Evolutionary conservation across 2,329 filamentous ascomycete genomes (phyloP).

Genomic region (Aspergillus intermedius): DNA sequence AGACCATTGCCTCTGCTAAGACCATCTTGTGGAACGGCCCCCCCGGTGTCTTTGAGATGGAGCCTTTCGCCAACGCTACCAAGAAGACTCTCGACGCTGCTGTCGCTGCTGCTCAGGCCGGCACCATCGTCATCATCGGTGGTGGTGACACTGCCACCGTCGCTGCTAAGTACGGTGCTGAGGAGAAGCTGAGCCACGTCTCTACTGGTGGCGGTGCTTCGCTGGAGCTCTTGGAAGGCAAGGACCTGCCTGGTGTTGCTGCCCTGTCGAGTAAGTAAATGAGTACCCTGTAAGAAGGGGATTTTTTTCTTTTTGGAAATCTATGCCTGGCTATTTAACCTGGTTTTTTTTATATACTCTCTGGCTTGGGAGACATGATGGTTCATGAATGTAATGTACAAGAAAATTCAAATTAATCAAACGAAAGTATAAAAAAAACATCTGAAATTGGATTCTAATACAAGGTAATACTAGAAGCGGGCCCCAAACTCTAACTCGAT

Average conservation of each 20-base stretch:
- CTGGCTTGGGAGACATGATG: neutral
- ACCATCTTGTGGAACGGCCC: constrained; percentile 99
- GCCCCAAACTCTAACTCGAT: constrained; percentile 20
- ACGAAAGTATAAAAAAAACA: constrained; percentile 9
- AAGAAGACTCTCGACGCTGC: constrained; percentile 87
- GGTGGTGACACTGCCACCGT: constrained; percentile 98
- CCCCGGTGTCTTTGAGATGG: constrained; percentile 94
- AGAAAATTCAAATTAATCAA: constrained; percentile 20
- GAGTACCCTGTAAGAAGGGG: neutral
- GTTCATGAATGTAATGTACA: constrained; percentile 33
- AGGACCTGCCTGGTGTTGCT: constrained; percentile 88
- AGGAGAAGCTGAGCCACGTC: constrained; percentile 96
- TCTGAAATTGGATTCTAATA: constrained; percentile 17
- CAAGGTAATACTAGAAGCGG: constrained; percentile 18
- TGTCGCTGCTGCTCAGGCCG: constrained; percentile 69
- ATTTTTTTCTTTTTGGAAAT: neutral
- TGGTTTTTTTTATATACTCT: neutral
- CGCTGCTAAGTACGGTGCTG: constrained; percentile 91
- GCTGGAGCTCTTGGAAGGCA: constrained; percentile 94
- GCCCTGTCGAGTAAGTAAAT: constrained; percentile 72
- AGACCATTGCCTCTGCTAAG: constrained; percentile 78
- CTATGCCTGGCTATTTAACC: neutral
- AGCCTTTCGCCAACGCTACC: constrained; percentile 86
- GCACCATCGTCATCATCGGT: constrained; percentile 97
- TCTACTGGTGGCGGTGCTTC: constrained; percentile 94